Base-by-base conservation (phyloP, 805 yeast genomes). In the Candida argentea region DNA sequence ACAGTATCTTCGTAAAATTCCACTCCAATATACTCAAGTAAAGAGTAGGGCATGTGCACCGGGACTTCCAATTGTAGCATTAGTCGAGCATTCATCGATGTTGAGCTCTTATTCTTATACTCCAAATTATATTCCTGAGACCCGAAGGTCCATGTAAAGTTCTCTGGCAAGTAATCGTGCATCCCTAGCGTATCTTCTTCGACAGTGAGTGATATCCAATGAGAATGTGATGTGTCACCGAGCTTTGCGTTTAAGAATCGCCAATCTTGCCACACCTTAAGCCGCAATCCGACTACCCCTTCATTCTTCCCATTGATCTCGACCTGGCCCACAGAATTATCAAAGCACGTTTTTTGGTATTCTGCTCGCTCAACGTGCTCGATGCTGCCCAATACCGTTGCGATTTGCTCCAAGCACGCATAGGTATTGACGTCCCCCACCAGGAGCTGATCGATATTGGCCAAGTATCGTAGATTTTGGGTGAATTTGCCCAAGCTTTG, bases 381-480 rank as follows among this genome's bases (percentile, higher is more conserved):
- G 5, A 58, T 35, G 0, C 50, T 39, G 15, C 40, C 30, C 27
- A 61, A 41, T 8, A 58, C 33, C 21, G 50, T 33, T 8, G 55
- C 55, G 7, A 56, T 26, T 20, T 42, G 40, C 31, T 59, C 61
- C 21, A 55, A 25, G 33, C 51, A 50, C 5, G 38, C 30, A 24
- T 57, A 53, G 29, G 57, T 39, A 31, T 60, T 58, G 7, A 44
- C 44, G 16, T 46, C 48, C 1, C 52, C 42, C 7, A 49, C 41
- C 12, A 61, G 54, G 10, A 55, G 37, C 16, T 48, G 40, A 34
- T 61, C 68, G 6, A 61, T 42, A 11, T 43, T 48, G 6, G 61
- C 56, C 28, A 61, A 44, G 31, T 52, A 57, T 25, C 48, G 49
- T 33, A 61, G 42, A 35, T 61, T 61, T 3, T 23, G 31, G 2